Percentiles rank a stretch among this genome's conserved stretches.
phyloP scores from a whole-genome alignment of 2,329 filamentous ascomycete species.

The Pseudocercospora vitis region DNA sequence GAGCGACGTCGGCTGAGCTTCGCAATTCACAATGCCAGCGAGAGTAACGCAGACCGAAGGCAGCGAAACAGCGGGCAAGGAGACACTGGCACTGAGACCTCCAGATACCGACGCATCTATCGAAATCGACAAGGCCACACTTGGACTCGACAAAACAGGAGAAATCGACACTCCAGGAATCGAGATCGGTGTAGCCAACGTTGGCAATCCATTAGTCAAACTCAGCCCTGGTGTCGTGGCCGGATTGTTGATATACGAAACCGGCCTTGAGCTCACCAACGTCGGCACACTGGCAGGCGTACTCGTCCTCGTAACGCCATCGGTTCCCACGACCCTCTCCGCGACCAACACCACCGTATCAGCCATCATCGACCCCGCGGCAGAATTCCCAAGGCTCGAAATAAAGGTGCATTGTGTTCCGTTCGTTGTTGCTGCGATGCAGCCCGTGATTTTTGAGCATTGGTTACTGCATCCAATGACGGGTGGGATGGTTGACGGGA shows the following conservation, averaged over 20 bases:
- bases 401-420: conserved; percentile 24
- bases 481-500: background rate
- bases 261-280: conserved; percentile 10
- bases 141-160: background rate
- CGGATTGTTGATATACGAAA: conserved; percentile 11
- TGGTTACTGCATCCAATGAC: conserved; percentile 25
- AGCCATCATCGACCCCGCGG: conserved; percentile 16
- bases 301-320: conserved; percentile 12
- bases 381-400: conserved; percentile 17
- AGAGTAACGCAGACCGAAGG: conserved; percentile 7
- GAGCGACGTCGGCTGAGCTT: conserved; percentile 8
- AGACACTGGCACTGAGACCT: too few relatives aligned
- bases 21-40: background rate
- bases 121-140: background rate
- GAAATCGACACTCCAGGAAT: background rate
- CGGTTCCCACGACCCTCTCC: conserved; percentile 15
- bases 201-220: conserved; percentile 6
- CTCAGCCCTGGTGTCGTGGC: conserved; percentile 5
- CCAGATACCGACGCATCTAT: too few relatives aligned
- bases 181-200: background rate
- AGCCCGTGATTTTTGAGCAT: conserved; percentile 23
- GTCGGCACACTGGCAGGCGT: conserved; percentile 12
- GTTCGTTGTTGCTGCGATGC: conserved; percentile 22
- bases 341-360: conserved; percentile 26
- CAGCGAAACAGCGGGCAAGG: background rate